phyloP scores from a whole-genome alignment of 2,329 filamentous ascomycete species.

The Verticillium alfalfae region DNA sequence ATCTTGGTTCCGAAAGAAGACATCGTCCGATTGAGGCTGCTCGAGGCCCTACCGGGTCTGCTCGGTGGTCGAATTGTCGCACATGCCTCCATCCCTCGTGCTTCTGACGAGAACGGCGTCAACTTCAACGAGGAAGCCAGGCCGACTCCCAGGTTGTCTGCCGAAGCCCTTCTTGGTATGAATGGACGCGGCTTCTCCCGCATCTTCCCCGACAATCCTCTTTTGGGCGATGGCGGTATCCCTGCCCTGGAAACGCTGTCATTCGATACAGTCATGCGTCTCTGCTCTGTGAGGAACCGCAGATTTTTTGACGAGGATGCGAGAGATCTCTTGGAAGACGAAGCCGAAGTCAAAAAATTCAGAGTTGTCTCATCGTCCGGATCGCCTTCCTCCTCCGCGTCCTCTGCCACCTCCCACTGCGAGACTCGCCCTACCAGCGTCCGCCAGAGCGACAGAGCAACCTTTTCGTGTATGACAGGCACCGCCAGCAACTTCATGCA shows the following conservation, averaged over 20 bases:
- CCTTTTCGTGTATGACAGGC: background rate
- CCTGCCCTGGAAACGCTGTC: background rate
- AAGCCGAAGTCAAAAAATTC: background rate
- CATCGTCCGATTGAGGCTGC: background rate
- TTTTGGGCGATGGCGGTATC: background rate
- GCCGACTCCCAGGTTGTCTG: background rate
- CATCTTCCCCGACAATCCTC: background rate
- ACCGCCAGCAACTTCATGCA: background rate
- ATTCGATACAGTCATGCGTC: background rate
- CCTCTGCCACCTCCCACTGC: background rate
- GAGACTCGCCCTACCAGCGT: background rate
- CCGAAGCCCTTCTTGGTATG: background rate
- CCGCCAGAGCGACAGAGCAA: background rate
- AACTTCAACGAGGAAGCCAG: background rate
- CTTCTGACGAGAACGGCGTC: background rate
- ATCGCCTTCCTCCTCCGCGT: background rate
- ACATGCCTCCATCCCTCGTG: background rate
- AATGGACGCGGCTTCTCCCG: background rate
- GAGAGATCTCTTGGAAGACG: background rate
- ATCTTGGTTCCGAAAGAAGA: background rate
- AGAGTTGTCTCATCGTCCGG: background rate
- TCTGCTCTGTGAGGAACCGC: background rate
- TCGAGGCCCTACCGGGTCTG: background rate
- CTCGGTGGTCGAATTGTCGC: background rate
- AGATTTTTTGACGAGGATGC: background rate